Evolutionary conservation across 73 alveolate genomes (phyloP), one percentile per base, ranked within the genome.

Genomic region (Paramecium sonneborni): DNA sequence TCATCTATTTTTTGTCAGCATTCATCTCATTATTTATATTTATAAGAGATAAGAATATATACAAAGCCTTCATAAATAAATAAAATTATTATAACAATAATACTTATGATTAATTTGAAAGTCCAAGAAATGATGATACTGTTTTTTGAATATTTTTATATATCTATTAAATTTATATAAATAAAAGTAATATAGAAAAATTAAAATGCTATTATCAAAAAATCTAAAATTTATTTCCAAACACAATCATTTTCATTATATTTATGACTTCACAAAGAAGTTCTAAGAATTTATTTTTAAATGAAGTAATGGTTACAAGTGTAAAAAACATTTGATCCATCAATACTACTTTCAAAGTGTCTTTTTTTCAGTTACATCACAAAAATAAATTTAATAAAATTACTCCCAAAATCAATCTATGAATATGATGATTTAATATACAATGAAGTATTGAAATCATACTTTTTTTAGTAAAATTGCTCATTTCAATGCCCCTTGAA

Each of bases 381-480:
- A n/a, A n/a, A n/a, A n/a, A n/a, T n/a, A n/a, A n/a, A n/a, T n/a
- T n/a, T n/a, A n/a, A n/a, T n/a, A n/a, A n/a, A n/a, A n/a, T n/a
- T n/a, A n/a, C n/a, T n/a, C n/a, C n/a, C n/a, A n/a, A n/a, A n/a
- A n/a, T n/a, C n/a, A n/a, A n/a, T n/a, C n/a, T n/a, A n/a, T n/a
- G n/a, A n/a, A n/a, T 41, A 7, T 41, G 11, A 41, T 41, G 7
- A 41, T 7, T 41, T 41, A 24, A 57, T 41, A 23, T 93, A 93
- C 85, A 74, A 74, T 79, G 96, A 95, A 57, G 96, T 76, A 34
- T 76, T 95, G 57, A 76, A 67, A n/a, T n/a, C n/a, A n/a, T n/a
- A n/a, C n/a, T n/a, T n/a, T 97, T 2, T 95, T 97, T n/a, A 99
- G 99, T n/a, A 98, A 98, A 95, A 95, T 98, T 28, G 99, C 99